Evolutionary conservation across 2,329 filamentous ascomycete species (phyloP).

Genomic region (Curvularia sp.): DNA sequence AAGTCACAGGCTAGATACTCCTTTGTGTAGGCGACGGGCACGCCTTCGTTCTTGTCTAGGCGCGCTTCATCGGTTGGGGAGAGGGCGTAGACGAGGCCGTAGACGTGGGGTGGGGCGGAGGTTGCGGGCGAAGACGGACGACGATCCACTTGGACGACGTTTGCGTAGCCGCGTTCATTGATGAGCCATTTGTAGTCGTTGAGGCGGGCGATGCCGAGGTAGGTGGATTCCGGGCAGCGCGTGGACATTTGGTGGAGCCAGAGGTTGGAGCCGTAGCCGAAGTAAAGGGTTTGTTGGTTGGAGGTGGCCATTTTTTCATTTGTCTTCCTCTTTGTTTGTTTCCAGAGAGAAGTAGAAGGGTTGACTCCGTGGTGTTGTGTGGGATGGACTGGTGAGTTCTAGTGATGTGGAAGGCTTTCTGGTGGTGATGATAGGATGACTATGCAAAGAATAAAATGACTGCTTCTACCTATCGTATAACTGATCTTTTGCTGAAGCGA

Average conservation of each 20-base stretch:
- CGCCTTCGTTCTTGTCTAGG: conserved; percentile 64
- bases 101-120: conserved; percentile 41
- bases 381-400: background rate
- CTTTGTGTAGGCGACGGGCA: conserved; percentile 68
- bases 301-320: conserved; percentile 18
- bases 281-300: conserved; percentile 60
- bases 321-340: background rate
- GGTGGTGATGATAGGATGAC: background rate
- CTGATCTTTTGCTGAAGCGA: background rate
- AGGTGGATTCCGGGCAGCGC: conserved; percentile 65
- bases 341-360: background rate
- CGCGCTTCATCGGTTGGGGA: conserved; percentile 33
- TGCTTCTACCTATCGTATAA: background rate
- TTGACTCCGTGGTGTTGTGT: too few relatives aligned
- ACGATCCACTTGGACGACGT: conserved; percentile 60
- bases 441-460: background rate
- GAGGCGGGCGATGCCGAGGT: conserved; percentile 66
- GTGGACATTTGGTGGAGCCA: conserved; percentile 69
- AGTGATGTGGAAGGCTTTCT: background rate
- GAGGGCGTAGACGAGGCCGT: conserved; percentile 48
- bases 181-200: conserved; percentile 70
- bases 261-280: conserved; percentile 76
- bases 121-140: background rate
- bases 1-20: conserved; percentile 55
- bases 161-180: conserved; percentile 71